These are phyloP conservation scores for Crithidia bombi DNA, from an alignment of 208 protist genomes.

Conservation along the genomic window DNA sequence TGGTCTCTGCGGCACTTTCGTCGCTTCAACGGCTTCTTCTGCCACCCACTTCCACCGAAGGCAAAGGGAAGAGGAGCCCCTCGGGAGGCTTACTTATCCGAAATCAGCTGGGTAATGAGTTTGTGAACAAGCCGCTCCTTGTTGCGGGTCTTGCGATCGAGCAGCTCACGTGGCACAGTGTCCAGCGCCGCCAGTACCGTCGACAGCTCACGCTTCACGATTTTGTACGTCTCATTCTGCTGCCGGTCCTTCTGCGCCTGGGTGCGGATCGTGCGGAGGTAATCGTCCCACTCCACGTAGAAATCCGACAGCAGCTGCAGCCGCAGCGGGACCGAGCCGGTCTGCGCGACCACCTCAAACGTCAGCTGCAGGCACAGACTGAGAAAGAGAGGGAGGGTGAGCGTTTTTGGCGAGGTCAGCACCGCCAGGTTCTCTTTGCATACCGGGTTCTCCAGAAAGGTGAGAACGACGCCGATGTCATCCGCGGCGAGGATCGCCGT, in stretches of 20 bases:
- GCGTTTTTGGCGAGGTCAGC: conserved; percentile 60
- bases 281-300: conserved; percentile 90
- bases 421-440: conserved; percentile 66
- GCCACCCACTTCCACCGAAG: neutral
- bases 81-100: conserved; percentile 25
- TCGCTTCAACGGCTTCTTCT: too few species aligned
- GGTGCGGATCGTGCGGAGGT: conserved; percentile 64
- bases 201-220: conserved; percentile 64
- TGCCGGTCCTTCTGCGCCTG: conserved; percentile 50
- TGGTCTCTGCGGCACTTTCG: too few species aligned
- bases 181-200: conserved; percentile 58
- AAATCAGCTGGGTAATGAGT: conserved; percentile 62
- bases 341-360: conserved; percentile 64
- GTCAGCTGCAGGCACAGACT: conserved; percentile 85
- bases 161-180: conserved; percentile 43
- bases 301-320: conserved; percentile 75
- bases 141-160: conserved; percentile 82
- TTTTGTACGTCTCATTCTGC: conserved; percentile 47
- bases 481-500: conserved; percentile 67
- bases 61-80: conserved; percentile 1
- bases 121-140: conserved; percentile 68
- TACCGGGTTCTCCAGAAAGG: conserved; percentile 78
- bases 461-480: conserved; percentile 79
- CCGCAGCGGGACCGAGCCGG: conserved; percentile 67
- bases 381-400: conserved; percentile 80